Percentiles rank a stretch among this genome's conserved stretches.
These are phyloP conservation scores for Albizia julibrissin DNA, from an alignment of 306 rosid species.

Conservation along the genomic window DNA sequence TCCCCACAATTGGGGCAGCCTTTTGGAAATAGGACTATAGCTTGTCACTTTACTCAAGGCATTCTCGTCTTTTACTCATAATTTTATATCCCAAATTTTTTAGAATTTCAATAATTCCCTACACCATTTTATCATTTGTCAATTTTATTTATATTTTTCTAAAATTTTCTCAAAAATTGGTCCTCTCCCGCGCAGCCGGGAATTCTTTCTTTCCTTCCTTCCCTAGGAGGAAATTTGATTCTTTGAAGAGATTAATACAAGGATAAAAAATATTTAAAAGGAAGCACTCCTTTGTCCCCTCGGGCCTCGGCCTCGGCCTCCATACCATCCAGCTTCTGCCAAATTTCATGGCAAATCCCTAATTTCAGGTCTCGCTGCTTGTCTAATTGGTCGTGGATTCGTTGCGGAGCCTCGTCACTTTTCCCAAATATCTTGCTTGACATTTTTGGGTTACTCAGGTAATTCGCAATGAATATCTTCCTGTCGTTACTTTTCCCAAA, in stretches of 20 bases:
- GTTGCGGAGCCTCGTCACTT: not conserved
- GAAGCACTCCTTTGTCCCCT: not conserved
- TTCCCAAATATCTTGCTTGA: conserved; percentile 2
- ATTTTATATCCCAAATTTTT: no score
- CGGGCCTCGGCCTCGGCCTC: not conserved
- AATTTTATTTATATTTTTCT: no score
- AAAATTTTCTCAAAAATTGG: no score
- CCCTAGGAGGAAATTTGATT: not conserved
- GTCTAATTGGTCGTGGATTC: not conserved
- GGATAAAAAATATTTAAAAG: not conserved
- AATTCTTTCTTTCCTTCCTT: not conserved
- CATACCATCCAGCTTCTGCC: not conserved
- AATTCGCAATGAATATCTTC: conserved; percentile 2
- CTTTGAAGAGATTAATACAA: not conserved
- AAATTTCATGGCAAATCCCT: conserved; percentile 30
- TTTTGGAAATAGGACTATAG: no score
- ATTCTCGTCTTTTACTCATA: no score
- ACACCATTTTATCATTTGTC: no score
- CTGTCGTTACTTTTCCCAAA: not conserved
- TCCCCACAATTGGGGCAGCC: no score
- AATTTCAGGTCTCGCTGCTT: conserved; percentile 20
- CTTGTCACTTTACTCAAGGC: no score
- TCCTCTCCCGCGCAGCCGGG: not conserved
- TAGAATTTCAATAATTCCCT: no score
- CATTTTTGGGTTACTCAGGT: not conserved